A percentile compares a stretch with the other conserved stretches of the same genome.
These are phyloP conservation scores for Moricandia arvensis DNA, from an alignment of 345 rosid species.

Conservation along the genomic window DNA sequence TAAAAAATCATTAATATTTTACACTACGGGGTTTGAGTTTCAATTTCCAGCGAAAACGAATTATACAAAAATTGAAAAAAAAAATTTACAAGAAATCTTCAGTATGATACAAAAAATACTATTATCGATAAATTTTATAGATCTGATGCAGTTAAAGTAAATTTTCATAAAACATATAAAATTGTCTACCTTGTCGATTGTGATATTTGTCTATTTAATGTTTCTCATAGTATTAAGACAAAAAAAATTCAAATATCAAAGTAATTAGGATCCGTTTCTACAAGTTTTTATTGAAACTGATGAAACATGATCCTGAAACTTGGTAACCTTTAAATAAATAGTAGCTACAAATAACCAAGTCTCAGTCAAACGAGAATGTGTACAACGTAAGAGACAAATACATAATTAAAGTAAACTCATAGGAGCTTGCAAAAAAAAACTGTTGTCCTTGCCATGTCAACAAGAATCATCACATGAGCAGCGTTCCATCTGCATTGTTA, in stretches of 20 bases:
- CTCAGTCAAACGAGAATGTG: neutral
- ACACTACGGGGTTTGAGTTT: too few relatives aligned
- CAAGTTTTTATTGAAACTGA: neutral
- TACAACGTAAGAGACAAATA: conserved; percentile 11
- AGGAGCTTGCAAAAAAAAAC: neutral
- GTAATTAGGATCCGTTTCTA: neutral
- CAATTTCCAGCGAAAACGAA: too few relatives aligned
- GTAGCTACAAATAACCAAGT: neutral
- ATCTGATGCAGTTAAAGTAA: too few relatives aligned
- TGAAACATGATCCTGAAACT: neutral
- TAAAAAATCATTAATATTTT: too few relatives aligned
- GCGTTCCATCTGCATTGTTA: conserved; percentile 54
- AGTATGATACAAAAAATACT: too few relatives aligned
- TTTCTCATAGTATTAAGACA: too few relatives aligned
- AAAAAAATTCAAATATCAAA: neutral
- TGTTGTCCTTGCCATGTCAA: neutral
- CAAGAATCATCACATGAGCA: conserved; percentile 52
- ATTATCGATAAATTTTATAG: too few relatives aligned
- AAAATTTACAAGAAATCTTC: too few relatives aligned
- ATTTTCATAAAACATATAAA: too few relatives aligned
- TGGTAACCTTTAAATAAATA: neutral
- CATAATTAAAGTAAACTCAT: conserved; percentile 1
- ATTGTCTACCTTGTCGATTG: too few relatives aligned
- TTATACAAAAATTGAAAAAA: too few relatives aligned
- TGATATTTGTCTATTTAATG: too few relatives aligned